phyloP scores from a whole-genome alignment of 2,329 filamentous ascomycete genomes.

The Alternaria arbusti region DNA sequence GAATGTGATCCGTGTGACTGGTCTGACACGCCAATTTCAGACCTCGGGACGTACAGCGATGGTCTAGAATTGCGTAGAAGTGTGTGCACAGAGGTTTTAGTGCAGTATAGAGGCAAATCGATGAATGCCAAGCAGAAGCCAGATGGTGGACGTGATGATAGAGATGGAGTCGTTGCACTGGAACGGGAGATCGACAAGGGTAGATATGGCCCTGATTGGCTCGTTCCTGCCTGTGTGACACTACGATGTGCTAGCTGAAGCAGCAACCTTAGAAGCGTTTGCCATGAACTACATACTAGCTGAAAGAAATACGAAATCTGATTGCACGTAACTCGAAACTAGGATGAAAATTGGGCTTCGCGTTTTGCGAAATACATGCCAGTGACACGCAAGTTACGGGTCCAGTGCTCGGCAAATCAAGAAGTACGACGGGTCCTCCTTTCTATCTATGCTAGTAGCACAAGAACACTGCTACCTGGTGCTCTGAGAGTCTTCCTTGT shows the following conservation, averaged over 20 bases:
- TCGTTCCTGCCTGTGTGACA: not conserved
- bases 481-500: not conserved
- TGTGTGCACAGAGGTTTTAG: not conserved
- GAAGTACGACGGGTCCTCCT: not conserved
- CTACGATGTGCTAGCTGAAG: not conserved
- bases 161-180: slow-evolving; percentile 1
- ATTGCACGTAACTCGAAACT: not conserved
- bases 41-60: not conserved
- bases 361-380: not conserved
- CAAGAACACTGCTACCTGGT: not conserved
- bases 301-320: not conserved
- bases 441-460: not conserved
- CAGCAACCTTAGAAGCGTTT: not conserved
- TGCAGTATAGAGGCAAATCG: not conserved
- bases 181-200: slow-evolving; percentile 4
- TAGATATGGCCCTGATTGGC: slow-evolving; percentile 4
- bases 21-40: not conserved
- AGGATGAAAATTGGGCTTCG: not conserved
- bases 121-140: not conserved
- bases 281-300: not conserved
- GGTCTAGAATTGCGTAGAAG: not conserved
- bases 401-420: not conserved
- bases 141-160: not conserved
- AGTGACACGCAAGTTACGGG: not conserved
- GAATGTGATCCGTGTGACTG: not conserved